Base-by-base conservation (phyloP, 768 basidiomycete species). In the Kwoniella dendrophila region DNA sequence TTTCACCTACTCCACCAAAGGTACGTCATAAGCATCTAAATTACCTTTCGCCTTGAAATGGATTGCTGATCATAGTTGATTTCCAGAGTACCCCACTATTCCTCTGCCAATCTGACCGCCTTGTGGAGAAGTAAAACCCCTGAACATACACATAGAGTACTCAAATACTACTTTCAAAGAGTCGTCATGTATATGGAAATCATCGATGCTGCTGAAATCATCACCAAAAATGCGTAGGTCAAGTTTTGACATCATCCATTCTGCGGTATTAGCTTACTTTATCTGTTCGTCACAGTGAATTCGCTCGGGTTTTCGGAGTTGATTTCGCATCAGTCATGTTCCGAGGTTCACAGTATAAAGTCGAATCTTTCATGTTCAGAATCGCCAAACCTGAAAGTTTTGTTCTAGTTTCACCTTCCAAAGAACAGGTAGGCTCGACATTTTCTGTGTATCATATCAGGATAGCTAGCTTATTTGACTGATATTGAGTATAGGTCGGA, bases 361-460 rank as follows among this genome's bases (percentile, higher is more conserved):
- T 98, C 27, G 96, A 99, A 81, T 93, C 93, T 0, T 95, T 99
- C 81, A 88, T 99, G 88, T 94, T 96, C 78, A 87, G 94, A 20
- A 92, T 98, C 49, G 90, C 90, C 18, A 98, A 98, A 78, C 93
- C 96, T 0, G 96, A 98, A 76, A 90, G 84, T 67, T 93, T 93
- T 67, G 85, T 97, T 22, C 81, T 99, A 4, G 81, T 95, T 12
- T 97, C 95, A 0, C 96, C 96, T 0, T 94, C 88, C 65, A 89
- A 86, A 77, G 82, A 84, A 57, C 89, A 96, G 77, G 94, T 93
- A 63, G 62, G 85, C 30, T 33, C 16, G 16, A 3, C 18, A 45
- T 29, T 4, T 36, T 51, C 48, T 12, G 7, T 44, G 14, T 16
- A 18, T 34, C 44, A 5, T 5, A 33, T 16, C 6, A 5, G 27